Percentiles rank a stretch among this genome's conserved stretches.
These are phyloP conservation scores for Adansonia rubrostipa DNA, from an alignment of 441 rosid genomes.

Conservation along the genomic window DNA sequence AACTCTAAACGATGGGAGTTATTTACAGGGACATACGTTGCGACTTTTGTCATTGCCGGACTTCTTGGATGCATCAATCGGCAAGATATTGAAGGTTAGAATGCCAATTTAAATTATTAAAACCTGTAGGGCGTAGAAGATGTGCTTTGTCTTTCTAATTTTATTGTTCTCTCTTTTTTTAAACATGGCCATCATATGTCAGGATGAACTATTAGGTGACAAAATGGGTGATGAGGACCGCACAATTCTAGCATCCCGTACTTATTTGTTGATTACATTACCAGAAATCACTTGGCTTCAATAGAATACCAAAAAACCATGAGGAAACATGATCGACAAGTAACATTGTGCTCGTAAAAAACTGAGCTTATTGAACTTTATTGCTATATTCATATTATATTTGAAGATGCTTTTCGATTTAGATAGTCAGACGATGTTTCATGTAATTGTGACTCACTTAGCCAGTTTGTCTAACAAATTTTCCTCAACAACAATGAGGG, in stretches of 20 bases:
- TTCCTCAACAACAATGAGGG: neutral
- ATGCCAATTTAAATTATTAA: constrained; percentile 15
- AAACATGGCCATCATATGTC: neutral
- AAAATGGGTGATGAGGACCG: neutral
- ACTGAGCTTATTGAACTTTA: neutral
- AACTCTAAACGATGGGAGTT: constrained; percentile 24
- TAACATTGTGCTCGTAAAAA: neutral
- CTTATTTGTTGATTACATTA: neutral
- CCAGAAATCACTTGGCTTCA: neutral
- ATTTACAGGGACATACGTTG: constrained; percentile 84
- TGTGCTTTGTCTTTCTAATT: neutral
- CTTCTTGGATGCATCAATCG: constrained; percentile 93
- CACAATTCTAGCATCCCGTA: neutral
- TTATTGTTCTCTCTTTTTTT: neutral
- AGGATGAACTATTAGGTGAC: neutral
- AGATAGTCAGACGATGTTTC: constrained; percentile 1
- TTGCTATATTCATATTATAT: neutral
- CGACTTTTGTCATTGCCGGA: constrained; percentile 92
- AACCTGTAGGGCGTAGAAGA: neutral
- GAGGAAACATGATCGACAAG: neutral
- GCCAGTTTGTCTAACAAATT: constrained; percentile 7
- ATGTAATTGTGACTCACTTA: neutral
- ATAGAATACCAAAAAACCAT: neutral
- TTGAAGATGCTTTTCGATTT: neutral
- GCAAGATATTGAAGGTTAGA: constrained; percentile 88